These are phyloP conservation scores for Syncephalastrum sp. DNA, from an alignment of 371 early-diverging fungal species.

Conservation along the genomic window DNA sequence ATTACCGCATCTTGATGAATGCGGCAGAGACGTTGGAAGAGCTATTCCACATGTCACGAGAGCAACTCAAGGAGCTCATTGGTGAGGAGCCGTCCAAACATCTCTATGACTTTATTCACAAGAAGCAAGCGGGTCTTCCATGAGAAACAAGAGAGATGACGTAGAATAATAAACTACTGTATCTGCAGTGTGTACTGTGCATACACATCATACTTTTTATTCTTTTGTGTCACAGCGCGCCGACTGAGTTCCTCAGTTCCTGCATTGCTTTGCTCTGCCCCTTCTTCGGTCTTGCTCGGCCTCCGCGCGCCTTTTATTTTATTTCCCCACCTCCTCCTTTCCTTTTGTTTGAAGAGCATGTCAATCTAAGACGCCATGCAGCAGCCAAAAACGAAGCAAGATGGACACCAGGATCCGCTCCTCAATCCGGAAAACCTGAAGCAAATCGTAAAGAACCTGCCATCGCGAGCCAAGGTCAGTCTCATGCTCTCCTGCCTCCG, in stretches of 20 bases:
- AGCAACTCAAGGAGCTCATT: constrained; percentile 47
- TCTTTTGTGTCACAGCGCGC: no score
- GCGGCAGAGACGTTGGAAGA: constrained; percentile 62
- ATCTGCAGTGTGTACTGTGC: no score
- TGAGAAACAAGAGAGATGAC: no score
- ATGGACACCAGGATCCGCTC: constrained; percentile 21
- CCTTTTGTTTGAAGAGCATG: not conserved
- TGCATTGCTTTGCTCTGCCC: no score
- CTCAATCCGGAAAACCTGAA: constrained; percentile 33
- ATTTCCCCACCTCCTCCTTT: not conserved
- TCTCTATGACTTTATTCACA: constrained; percentile 58
- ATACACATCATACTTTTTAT: no score
- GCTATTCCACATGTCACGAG: constrained; percentile 49
- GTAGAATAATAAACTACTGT: no score
- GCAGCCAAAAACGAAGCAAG: not conserved
- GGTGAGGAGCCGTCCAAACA: constrained; percentile 55
- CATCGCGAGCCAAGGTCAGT: constrained; percentile 29
- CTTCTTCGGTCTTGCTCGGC: no score
- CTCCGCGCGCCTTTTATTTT: no score
- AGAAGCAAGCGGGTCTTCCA: not conserved
- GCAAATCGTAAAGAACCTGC: constrained; percentile 33
- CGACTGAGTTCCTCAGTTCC: no score
- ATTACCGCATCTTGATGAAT: constrained; percentile 74
- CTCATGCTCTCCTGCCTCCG: not conserved
- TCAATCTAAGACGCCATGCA: not conserved